phyloP scores from a whole-genome alignment of 2,329 filamentous ascomycete genomes.

The Beauveria caledonica region DNA sequence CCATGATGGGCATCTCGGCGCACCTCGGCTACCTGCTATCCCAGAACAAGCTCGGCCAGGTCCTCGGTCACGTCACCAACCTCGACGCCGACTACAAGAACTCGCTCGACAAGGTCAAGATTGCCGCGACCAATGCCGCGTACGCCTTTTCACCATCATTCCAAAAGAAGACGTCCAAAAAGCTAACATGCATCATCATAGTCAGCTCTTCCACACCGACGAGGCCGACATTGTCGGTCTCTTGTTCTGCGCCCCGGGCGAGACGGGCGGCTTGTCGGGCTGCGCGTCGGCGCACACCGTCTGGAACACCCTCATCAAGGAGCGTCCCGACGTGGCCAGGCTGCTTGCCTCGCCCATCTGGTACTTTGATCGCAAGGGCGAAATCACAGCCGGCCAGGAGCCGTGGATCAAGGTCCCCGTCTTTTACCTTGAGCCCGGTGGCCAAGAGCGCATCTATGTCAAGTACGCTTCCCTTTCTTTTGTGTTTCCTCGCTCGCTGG shows the following conservation, averaged over 20 bases:
- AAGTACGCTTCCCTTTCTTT: slow-evolving; percentile 42
- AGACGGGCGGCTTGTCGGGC: slow-evolving; percentile 74
- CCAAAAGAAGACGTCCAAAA: background rate
- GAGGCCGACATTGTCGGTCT: slow-evolving; percentile 77
- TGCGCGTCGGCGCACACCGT: slow-evolving; percentile 69
- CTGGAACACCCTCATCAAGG: slow-evolving; percentile 68
- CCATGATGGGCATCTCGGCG: slow-evolving; percentile 77
- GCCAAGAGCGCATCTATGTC: slow-evolving; percentile 45
- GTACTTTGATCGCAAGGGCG: slow-evolving; percentile 90
- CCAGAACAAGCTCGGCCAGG: slow-evolving; percentile 75
- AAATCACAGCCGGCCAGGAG: slow-evolving; percentile 65
- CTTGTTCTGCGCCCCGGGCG: slow-evolving; percentile 66
- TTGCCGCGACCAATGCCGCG: slow-evolving; percentile 58
- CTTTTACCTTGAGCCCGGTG: slow-evolving; percentile 58
- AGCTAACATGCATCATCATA: background rate
- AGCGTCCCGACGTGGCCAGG: slow-evolving; percentile 73
- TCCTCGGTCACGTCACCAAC: slow-evolving; percentile 81
- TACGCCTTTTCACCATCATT: background rate
- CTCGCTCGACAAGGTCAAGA: slow-evolving; percentile 75
- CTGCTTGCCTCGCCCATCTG: slow-evolving; percentile 69
- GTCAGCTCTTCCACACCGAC: slow-evolving; percentile 54
- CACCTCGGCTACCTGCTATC: slow-evolving; percentile 79
- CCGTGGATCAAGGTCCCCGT: slow-evolving; percentile 65
- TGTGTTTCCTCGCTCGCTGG: background rate
- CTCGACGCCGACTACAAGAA: slow-evolving; percentile 60